Percentiles rank a stretch among this genome's conserved stretches.
phyloP scores from a whole-genome alignment of 179 eudicot species.

The Spergularia azorica region DNA sequence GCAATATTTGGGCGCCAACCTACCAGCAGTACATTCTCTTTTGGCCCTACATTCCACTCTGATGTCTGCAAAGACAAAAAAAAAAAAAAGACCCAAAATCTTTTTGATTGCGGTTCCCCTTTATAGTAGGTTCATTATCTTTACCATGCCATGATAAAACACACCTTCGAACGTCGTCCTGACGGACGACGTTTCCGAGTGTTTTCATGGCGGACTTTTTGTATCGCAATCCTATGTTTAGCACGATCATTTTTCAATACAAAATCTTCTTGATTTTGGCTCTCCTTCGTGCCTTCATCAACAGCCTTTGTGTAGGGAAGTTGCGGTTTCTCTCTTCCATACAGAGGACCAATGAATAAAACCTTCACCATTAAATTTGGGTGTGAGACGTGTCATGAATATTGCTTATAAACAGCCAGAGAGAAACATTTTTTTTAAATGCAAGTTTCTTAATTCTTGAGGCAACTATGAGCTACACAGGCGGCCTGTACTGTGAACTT shows the following conservation, averaged over 20 bases:
- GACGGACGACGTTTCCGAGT: constrained; percentile 53
- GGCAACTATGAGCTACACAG: too few relatives aligned
- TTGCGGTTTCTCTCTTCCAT: constrained; percentile 61
- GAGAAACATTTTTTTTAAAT: too few relatives aligned
- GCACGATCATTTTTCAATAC: constrained; percentile 33
- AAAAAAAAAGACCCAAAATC: not conserved
- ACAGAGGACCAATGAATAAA: constrained; percentile 76
- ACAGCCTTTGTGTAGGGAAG: constrained; percentile 37
- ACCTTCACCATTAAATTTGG: constrained; percentile 42
- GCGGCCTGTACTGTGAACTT: too few relatives aligned
- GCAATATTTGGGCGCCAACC: constrained; percentile 91
- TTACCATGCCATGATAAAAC: not conserved
- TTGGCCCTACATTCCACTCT: constrained; percentile 74
- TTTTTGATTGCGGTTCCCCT: constrained; percentile 4
- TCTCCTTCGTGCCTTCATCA: constrained; percentile 36
- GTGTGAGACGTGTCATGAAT: constrained; percentile 17
- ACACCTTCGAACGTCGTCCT: constrained; percentile 74
- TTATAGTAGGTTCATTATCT: not conserved
- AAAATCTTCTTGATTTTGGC: constrained; percentile 34
- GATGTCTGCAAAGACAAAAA: constrained; percentile 53
- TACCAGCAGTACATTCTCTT: constrained; percentile 75
- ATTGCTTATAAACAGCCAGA: not conserved
- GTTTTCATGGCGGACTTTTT: constrained; percentile 48
- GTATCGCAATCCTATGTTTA: constrained; percentile 33
- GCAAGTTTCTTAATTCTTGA: too few relatives aligned